Conservation (phyloP, 148 eudicot genomes). For the Gaultheria prostrata region DNA sequence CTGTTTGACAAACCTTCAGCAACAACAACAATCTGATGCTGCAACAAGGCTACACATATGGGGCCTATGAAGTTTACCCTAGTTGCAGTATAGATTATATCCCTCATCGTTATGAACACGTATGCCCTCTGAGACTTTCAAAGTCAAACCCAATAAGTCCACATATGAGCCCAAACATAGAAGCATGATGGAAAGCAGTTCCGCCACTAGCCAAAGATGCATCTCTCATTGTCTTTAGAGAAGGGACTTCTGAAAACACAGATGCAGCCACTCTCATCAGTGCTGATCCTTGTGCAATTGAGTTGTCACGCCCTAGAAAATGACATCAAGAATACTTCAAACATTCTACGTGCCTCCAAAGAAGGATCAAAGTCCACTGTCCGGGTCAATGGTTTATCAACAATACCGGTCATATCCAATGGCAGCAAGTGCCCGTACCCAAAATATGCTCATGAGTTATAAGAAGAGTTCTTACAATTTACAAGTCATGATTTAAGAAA, state of each 20-base stretch:
- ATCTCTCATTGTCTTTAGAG: conserved; percentile 64
- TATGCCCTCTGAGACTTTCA: conserved; percentile 65
- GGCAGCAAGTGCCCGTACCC: too few relatives aligned
- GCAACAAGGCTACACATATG: conserved; percentile 68
- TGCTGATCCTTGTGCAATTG: conserved; percentile 82
- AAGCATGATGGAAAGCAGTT: conserved; percentile 76
- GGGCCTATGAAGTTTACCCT: conserved; percentile 91
- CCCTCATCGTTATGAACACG: conserved; percentile 71
- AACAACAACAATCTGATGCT: conserved; percentile 54
- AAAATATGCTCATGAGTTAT: too few relatives aligned
- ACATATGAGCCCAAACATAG: conserved; percentile 73
- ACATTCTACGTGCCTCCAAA: too few relatives aligned
- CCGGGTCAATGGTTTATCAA: too few relatives aligned
- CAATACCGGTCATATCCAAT: too few relatives aligned
- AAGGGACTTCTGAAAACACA: conserved; percentile 69
- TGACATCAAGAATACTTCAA: too few relatives aligned
- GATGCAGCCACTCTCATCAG: conserved; percentile 70
- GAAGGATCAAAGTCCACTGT: too few relatives aligned
- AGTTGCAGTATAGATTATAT: conserved; percentile 82
- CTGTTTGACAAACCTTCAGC: conserved; percentile 60
- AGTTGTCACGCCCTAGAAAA: too few relatives aligned
- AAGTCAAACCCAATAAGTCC: conserved; percentile 65
- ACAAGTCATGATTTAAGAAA: too few relatives aligned
- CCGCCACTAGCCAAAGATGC: conserved; percentile 33
- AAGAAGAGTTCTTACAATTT: too few relatives aligned